Conservation (phyloP, 345 rosid genomes). For the Citrus unshiu region DNA sequence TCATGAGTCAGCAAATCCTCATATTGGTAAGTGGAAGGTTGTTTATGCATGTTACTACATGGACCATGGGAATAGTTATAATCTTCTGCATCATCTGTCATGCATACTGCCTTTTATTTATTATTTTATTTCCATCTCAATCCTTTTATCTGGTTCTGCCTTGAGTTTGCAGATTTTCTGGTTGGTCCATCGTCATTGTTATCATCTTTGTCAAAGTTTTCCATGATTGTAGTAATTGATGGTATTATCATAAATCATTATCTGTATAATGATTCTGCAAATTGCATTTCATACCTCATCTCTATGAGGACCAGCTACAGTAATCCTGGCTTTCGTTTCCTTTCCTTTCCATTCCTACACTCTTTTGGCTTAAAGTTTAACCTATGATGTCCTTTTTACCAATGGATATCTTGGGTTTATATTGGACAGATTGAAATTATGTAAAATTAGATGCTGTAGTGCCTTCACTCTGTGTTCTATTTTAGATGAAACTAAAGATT, state of each 20-base stretch:
- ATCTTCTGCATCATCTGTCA: neutral
- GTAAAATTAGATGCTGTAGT: neutral
- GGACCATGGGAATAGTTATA: neutral
- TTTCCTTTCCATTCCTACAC: neutral
- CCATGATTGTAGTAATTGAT: neutral
- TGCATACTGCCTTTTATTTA: neutral
- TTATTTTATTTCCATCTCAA: neutral
- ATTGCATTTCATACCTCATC: neutral
- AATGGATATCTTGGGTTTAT: neutral
- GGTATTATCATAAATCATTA: neutral
- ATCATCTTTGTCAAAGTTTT: neutral
- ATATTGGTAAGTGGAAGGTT: constrained; percentile 61
- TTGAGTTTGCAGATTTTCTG: neutral
- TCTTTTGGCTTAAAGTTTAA: neutral
- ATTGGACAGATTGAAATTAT: neutral
- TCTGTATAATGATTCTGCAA: neutral
- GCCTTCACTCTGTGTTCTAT: neutral
- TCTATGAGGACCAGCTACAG: neutral
- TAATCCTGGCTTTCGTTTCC: neutral
- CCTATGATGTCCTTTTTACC: neutral
- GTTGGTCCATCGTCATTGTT: neutral
- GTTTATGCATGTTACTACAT: neutral
- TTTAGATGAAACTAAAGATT: neutral
- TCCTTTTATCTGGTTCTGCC: neutral
- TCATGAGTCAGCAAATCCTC: constrained; percentile 99